Conservation (phyloP, 768 basidiomycete genomes). For the Suillus sp. region DNA sequence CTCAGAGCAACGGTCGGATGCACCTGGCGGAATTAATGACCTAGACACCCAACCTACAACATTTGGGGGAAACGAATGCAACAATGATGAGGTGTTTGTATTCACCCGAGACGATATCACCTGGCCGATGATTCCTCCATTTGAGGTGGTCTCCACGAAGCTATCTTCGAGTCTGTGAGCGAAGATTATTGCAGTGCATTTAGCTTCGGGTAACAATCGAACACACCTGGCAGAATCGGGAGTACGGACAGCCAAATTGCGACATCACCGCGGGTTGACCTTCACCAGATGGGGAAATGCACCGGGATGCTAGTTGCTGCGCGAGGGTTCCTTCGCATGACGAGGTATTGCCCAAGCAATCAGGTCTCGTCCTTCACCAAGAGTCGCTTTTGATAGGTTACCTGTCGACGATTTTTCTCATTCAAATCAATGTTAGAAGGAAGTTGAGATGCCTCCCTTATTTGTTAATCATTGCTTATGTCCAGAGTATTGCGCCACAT, state of each 20-base stretch:
- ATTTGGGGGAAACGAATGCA: neutral
- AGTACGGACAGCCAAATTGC: neutral
- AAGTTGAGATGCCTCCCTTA: neutral
- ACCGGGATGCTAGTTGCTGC: neutral
- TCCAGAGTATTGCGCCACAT: neutral
- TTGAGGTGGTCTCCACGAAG: neutral
- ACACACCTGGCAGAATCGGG: neutral
- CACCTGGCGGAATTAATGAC: neutral
- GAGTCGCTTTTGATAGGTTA: neutral
- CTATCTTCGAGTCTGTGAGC: neutral
- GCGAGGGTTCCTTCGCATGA: neutral
- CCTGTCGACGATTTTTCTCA: neutral
- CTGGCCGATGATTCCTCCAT: neutral
- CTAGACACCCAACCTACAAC: neutral
- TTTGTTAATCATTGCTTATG: neutral
- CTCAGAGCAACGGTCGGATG: neutral
- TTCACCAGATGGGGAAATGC: neutral
- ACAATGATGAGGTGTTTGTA: neutral
- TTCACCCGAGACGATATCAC: neutral
- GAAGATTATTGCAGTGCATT: neutral
- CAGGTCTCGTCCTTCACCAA: neutral
- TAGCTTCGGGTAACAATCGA: neutral
- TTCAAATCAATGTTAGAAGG: neutral
- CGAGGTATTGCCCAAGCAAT: neutral
- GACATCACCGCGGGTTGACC: neutral